These are phyloP conservation scores for Nicotiana undulata DNA, from an alignment of 257 asterid species.

Conservation along the genomic window DNA sequence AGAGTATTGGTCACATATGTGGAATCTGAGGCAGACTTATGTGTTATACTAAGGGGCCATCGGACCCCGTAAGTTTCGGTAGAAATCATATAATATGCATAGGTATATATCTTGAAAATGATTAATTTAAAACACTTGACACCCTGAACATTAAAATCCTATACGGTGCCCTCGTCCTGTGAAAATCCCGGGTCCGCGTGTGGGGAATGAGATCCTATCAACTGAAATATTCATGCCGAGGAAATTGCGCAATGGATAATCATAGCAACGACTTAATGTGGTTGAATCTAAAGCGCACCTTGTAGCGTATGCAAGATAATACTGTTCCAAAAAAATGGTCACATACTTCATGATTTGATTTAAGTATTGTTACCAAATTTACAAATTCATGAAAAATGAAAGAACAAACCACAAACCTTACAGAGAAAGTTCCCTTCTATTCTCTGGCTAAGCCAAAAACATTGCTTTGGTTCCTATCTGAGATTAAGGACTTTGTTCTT, in stretches of 20 bases:
- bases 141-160: too few relatives aligned
- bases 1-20: too few relatives aligned
- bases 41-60: too few relatives aligned
- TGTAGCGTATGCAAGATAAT: not conserved
- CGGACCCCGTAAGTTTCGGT: too few relatives aligned
- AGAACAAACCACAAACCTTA: not conserved
- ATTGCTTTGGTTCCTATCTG: not conserved
- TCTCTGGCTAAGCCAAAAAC: not conserved
- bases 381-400: not conserved
- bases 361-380: not conserved
- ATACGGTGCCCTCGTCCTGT: too few relatives aligned
- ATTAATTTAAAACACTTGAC: too few relatives aligned
- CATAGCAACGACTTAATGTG: not conserved
- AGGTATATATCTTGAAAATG: too few relatives aligned
- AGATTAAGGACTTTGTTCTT: not conserved
- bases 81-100: too few relatives aligned
- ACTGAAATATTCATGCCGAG: not conserved
- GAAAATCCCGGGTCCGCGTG: too few relatives aligned
- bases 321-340: not conserved
- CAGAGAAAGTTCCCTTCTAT: not conserved
- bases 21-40: too few relatives aligned
- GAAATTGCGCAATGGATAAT: not conserved
- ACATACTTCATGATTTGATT: not conserved
- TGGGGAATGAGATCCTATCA: too few relatives aligned
- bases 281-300: not conserved